Percentiles rank a stretch among this genome's conserved stretches.
Conservation (phyloP, 2,329 filamentous ascomycete species). For the Dothistroma pini region DNA sequence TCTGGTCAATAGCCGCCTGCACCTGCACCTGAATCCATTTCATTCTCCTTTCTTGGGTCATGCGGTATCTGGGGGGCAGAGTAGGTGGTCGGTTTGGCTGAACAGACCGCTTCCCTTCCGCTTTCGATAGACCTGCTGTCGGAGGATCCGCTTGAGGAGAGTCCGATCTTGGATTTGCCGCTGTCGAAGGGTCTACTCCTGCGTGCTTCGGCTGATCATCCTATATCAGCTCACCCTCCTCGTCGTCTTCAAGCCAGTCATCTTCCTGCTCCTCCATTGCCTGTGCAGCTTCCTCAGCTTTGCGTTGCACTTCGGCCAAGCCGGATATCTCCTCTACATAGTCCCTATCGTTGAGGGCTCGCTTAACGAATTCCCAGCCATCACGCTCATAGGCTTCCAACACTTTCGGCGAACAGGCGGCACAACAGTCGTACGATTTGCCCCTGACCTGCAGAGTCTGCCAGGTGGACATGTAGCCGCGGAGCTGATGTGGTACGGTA, state of each 20-base stretch:
- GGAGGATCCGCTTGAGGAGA: not conserved
- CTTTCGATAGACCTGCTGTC: not conserved
- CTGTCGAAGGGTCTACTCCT: not conserved
- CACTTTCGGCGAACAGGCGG: slow-evolving; percentile 70
- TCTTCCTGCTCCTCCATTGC: slow-evolving; percentile 62
- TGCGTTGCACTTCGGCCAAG: slow-evolving; percentile 61
- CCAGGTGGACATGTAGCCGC: slow-evolving; percentile 72
- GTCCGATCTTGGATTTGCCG: not conserved
- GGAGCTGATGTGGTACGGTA: slow-evolving; percentile 74
- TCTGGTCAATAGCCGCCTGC: too few species aligned
- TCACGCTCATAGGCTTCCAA: slow-evolving; percentile 63
- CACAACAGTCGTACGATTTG: slow-evolving; percentile 74
- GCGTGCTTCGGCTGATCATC: not conserved
- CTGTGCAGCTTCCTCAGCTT: slow-evolving; percentile 45
- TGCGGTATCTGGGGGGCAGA: not conserved
- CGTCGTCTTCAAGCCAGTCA: slow-evolving; percentile 48
- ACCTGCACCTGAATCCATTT: not conserved
- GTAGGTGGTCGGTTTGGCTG: not conserved
- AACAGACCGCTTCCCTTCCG: not conserved
- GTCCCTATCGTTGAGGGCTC: slow-evolving; percentile 68
- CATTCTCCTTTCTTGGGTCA: not conserved
- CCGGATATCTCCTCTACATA: slow-evolving; percentile 76
- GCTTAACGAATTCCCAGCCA: slow-evolving; percentile 74
- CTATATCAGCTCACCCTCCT: slow-evolving; percentile 48
- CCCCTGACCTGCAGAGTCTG: slow-evolving; percentile 70